Evolutionary conservation across 208 protist genomes (phyloP).

Genomic region (Phytomonas serpens): DNA sequence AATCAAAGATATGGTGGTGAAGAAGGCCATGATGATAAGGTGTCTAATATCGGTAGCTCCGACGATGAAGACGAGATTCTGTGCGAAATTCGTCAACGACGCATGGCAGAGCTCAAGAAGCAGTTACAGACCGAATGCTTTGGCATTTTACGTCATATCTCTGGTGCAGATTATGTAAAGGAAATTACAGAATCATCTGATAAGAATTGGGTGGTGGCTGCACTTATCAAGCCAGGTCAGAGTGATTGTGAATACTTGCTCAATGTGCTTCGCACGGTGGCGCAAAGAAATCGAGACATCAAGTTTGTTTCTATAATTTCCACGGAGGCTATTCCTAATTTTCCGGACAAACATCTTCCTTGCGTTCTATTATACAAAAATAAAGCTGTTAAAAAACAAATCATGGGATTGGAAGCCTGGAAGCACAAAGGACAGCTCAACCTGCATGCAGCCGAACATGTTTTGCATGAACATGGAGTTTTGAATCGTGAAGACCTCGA

Average conservation of each 20-base stretch:
- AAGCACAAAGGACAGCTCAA: constrained; percentile 26
- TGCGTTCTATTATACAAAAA: constrained; percentile 80
- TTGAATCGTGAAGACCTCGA: constrained; percentile 26
- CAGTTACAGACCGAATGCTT: constrained; percentile 46
- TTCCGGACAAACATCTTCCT: constrained; percentile 67
- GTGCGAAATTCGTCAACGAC: constrained; percentile 36
- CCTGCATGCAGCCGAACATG: constrained; percentile 35
- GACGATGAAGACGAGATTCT: constrained; percentile 79
- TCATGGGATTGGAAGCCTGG: constrained; percentile 65
- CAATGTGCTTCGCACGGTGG: constrained; percentile 51
- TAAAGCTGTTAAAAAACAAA: constrained; percentile 49
- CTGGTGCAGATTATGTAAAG: constrained; percentile 57
- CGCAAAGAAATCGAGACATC: constrained; percentile 51
- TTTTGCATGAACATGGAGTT: constrained; percentile 37
- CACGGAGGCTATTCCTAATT: constrained; percentile 69
- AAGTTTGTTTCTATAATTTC: constrained; percentile 85
- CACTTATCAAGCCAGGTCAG: constrained; percentile 61
- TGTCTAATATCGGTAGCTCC: constrained; percentile 11
- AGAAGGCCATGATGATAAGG: constrained; percentile 12
- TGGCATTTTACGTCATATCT: constrained; percentile 59
- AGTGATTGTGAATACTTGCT: constrained; percentile 74
- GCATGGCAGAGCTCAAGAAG: constrained; percentile 52
- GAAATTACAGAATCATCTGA: constrained; percentile 80
- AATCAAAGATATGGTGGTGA: constrained; percentile 36
- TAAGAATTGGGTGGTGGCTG: constrained; percentile 53